phyloP scores from a whole-genome alignment of 768 basidiomycete species.

The Erythrobasidium yunnanense region DNA sequence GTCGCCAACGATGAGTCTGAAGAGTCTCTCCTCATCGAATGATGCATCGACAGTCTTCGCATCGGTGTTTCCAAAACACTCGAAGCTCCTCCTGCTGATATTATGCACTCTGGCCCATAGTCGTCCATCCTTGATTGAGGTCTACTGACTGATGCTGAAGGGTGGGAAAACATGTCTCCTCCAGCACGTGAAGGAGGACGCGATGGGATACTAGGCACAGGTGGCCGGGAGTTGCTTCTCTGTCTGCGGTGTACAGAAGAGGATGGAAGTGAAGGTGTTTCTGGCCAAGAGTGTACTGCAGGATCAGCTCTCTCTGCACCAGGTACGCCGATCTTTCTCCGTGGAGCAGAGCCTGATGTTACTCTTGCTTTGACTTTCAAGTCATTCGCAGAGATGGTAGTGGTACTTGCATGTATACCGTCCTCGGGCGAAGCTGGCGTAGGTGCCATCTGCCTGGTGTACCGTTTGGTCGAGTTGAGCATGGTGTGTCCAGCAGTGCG shows the following conservation, averaged over 20 bases:
- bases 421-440: background rate
- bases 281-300: background rate
- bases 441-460: conserved; percentile 22
- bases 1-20: background rate
- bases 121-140: background rate
- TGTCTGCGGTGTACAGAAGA: background rate
- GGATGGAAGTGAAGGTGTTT: background rate
- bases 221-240: background rate
- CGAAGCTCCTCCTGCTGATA: background rate
- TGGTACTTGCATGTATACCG: background rate
- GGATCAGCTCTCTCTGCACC: conserved; percentile 37
- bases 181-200: conserved; percentile 8
- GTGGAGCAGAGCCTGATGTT: conserved; percentile 32
- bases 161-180: background rate
- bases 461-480: conserved; percentile 9
- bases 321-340: conserved; percentile 28
- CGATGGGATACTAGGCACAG: background rate
- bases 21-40: background rate
- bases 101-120: background rate
- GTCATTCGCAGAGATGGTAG: conserved; percentile 1
- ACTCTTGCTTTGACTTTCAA: conserved; percentile 31
- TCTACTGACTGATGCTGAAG: background rate
- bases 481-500: background rate
- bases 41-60: background rate
- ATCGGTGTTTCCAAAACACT: background rate